Percentiles rank a stretch among this genome's conserved stretches.
Conservation (phyloP, 2,329 filamentous ascomycete genomes). For the Aspergillus sp. region DNA sequence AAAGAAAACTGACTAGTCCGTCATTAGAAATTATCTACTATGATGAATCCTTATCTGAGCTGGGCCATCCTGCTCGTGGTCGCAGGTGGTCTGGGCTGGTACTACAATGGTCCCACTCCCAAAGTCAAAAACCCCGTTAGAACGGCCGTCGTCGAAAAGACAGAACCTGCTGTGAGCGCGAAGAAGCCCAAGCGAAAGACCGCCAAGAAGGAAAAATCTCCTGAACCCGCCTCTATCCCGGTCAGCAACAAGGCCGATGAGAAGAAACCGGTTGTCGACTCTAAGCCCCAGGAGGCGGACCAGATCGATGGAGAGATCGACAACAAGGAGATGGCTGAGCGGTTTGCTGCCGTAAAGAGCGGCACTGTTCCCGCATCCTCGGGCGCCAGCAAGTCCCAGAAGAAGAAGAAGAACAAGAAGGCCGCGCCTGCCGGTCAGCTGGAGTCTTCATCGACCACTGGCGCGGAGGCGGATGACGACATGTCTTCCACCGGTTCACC, state of each 20-base stretch:
- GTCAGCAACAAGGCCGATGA: conserved; percentile 24
- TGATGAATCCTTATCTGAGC: conserved; percentile 38
- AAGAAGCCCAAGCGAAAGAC: conserved; percentile 39
- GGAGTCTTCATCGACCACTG: conserved; percentile 59
- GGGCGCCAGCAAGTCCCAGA: conserved; percentile 38
- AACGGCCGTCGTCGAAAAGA: conserved; percentile 23
- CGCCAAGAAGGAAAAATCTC: conserved; percentile 18
- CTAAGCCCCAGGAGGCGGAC: conserved; percentile 21
- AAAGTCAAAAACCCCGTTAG: conserved; percentile 26
- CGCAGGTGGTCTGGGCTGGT: conserved; percentile 34
- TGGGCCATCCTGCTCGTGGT: conserved; percentile 38
- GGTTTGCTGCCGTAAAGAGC: conserved; percentile 62
- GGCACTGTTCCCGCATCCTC: conserved; percentile 47
- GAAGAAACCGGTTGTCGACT: conserved; percentile 23
- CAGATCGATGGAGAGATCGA: conserved; percentile 53
- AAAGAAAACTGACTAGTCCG: too few relatives aligned
- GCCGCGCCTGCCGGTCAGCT: conserved; percentile 44
- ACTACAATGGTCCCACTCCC: conserved; percentile 30
- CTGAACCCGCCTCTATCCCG: conserved; percentile 16
- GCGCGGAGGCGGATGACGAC: conserved; percentile 73
- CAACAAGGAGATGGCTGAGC: conserved; percentile 68
- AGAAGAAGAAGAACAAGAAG: conserved; percentile 69
- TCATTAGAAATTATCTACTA: conserved; percentile 14
- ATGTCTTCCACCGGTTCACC: conserved; percentile 63
- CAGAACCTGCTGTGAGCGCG: conserved; percentile 20